These are phyloP conservation scores for Cryptococcus deneoformans DNA, from an alignment of 1,284 basidiomycete genomes.

Conservation along the genomic window DNA sequence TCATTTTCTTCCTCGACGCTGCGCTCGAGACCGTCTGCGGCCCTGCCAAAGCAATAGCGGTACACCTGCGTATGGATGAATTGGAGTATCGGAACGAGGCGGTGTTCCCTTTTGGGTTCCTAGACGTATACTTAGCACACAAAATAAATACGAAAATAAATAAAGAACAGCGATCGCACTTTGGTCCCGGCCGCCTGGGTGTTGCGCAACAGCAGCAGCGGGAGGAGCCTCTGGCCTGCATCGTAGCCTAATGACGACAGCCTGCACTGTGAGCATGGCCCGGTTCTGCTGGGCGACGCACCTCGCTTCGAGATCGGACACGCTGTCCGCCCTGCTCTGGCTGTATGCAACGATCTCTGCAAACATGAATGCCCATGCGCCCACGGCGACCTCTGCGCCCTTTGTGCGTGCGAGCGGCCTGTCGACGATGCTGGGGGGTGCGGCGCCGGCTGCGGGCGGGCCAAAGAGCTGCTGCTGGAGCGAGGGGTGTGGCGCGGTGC, in stretches of 20 bases:
- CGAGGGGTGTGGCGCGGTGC: constrained; percentile 11
- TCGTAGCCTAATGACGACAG: constrained; percentile 87
- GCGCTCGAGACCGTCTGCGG: constrained; percentile 92
- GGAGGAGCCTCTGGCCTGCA: constrained; percentile 73
- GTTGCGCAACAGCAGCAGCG: constrained; percentile 45
- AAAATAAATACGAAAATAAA: too few relatives aligned
- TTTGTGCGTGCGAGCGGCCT: constrained; percentile 78
- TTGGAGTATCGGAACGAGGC: constrained; percentile 84
- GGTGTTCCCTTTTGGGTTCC: constrained; percentile 80
- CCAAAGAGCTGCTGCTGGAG: constrained; percentile 29
- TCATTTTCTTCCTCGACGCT: constrained; percentile 95
- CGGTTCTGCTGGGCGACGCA: constrained; percentile 29
- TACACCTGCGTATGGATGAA: constrained; percentile 91
- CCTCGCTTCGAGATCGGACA: constrained; percentile 88
- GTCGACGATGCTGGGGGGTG: constrained; percentile 60
- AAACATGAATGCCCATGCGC: constrained; percentile 84
- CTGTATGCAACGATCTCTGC: constrained; percentile 92
- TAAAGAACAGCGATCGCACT: too few relatives aligned
- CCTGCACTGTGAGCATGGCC: constrained; percentile 51
- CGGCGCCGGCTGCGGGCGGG: background rate
- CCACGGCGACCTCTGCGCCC: constrained; percentile 71
- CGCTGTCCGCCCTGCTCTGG: constrained; percentile 89
- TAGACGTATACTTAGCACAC: constrained; percentile 56
- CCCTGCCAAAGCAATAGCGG: constrained; percentile 87
- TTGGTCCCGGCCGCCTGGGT: constrained; percentile 43